phyloP scores from a whole-genome alignment of 164 flowering plant genomes.

The Macadamia tetraphylla region DNA sequence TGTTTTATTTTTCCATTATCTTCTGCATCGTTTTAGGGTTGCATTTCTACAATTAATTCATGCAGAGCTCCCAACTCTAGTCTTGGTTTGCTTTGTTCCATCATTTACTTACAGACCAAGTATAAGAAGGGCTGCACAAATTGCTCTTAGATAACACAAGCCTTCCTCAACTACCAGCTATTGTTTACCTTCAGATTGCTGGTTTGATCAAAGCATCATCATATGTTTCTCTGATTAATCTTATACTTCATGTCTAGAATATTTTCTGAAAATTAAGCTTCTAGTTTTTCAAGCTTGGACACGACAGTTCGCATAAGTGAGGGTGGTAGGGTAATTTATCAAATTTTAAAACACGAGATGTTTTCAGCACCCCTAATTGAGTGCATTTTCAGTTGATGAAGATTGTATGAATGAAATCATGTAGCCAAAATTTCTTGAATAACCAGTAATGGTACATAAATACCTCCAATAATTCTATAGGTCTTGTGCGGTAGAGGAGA shows the following conservation, averaged over 20 bases:
- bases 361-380: too few species aligned
- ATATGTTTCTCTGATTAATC: constrained; percentile 5
- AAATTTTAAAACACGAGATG: too few species aligned
- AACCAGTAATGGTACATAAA: not conserved
- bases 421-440: not conserved
- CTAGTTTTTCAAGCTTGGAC: too few species aligned
- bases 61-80: not conserved
- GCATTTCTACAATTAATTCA: constrained; percentile 17
- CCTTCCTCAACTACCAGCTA: constrained; percentile 25
- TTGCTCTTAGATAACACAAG: constrained; percentile 33
- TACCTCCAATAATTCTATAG: not conserved
- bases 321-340: too few species aligned
- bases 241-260: constrained; percentile 4
- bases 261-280: too few species aligned
- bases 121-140: constrained; percentile 39
- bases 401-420: not conserved
- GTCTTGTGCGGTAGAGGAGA: not conserved
- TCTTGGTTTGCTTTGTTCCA: constrained; percentile 45
- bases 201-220: constrained; percentile 1
- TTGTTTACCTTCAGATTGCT: constrained; percentile 16
- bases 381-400: not conserved
- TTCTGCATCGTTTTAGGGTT: too few species aligned
- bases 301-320: too few species aligned
- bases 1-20: too few species aligned
- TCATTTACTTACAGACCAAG: constrained; percentile 34